phyloP scores from a whole-genome alignment of 345 rosid species.

The Brassica nigra region DNA sequence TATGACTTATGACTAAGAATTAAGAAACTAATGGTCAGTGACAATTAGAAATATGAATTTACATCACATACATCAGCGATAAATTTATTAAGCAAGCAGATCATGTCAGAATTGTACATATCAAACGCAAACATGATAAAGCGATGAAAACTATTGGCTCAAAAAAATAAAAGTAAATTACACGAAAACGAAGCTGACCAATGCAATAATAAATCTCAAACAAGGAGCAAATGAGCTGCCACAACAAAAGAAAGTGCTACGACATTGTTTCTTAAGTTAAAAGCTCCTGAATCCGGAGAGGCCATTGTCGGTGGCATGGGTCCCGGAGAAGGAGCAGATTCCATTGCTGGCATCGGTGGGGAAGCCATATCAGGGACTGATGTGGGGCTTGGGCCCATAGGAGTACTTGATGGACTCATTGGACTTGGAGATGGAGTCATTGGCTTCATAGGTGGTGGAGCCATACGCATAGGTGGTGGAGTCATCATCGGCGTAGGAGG shows the following conservation, averaged over 20 bases:
- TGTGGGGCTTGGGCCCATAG: conserved; percentile 2
- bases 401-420: conserved; percentile 9
- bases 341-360: conserved; percentile 36
- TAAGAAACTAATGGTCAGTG: neutral
- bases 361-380: conserved; percentile 27
- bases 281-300: conserved; percentile 35
- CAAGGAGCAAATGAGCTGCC: conserved; percentile 26
- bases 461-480: conserved; percentile 33
- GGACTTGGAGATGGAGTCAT: conserved; percentile 34
- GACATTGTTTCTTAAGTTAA: conserved; percentile 24
- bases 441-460: conserved; percentile 33
- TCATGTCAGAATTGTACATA: conserved; percentile 37
- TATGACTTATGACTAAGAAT: too few species aligned
- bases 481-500: conserved; percentile 37
- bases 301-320: conserved; percentile 30
- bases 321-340: conserved; percentile 30
- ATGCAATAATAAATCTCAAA: conserved; percentile 31
- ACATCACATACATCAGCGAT: conserved; percentile 33
- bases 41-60: conserved; percentile 16
- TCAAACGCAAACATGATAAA: conserved; percentile 27
- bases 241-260: conserved; percentile 23
- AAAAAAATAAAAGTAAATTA: conserved; percentile 16
- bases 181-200: conserved; percentile 2
- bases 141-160: conserved; percentile 21
- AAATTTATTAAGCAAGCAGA: conserved; percentile 24